Evolutionary conservation across 2,329 filamentous ascomycete species (phyloP).

Genomic region (Botrytis porri): DNA sequence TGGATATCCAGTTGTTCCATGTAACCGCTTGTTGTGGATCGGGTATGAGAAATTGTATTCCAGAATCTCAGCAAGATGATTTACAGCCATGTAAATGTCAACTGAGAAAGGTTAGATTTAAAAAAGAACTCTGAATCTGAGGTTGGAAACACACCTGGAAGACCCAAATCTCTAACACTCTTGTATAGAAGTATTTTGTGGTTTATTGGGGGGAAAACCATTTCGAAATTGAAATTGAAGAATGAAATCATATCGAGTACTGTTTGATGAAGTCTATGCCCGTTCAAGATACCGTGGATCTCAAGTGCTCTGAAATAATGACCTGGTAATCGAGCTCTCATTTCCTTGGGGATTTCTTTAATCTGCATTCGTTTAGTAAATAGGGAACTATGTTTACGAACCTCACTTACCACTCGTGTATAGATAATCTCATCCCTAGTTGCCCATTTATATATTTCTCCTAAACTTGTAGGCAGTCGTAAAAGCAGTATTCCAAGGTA

Average conservation of each 20-base stretch:
- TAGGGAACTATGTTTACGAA: not conserved
- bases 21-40: slow-evolving; percentile 43
- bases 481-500: slow-evolving; percentile 77
- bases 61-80: slow-evolving; percentile 46
- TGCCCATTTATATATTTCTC: slow-evolving; percentile 69
- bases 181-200: slow-evolving; percentile 63
- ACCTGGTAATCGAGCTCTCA: slow-evolving; percentile 62
- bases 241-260: slow-evolving; percentile 61
- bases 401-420: slow-evolving; percentile 56
- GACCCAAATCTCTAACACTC: slow-evolving; percentile 66
- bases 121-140: not conserved
- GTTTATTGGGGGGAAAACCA: slow-evolving; percentile 73
- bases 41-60: slow-evolving; percentile 58
- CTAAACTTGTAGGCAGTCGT: slow-evolving; percentile 71
- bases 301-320: slow-evolving; percentile 60
- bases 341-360: slow-evolving; percentile 58
- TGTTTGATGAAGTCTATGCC: slow-evolving; percentile 61
- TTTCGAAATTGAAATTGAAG: slow-evolving; percentile 64
- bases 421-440: slow-evolving; percentile 68
- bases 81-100: slow-evolving; percentile 60
- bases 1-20: slow-evolving; percentile 58
- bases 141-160: slow-evolving; percentile 62
- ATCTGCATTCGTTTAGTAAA: slow-evolving; percentile 43
- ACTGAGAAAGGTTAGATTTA: slow-evolving; percentile 45
- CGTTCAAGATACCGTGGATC: slow-evolving; percentile 45